Evolutionary conservation across 768 basidiomycete genomes (phyloP).

Genomic region (Russula foetens): DNA sequence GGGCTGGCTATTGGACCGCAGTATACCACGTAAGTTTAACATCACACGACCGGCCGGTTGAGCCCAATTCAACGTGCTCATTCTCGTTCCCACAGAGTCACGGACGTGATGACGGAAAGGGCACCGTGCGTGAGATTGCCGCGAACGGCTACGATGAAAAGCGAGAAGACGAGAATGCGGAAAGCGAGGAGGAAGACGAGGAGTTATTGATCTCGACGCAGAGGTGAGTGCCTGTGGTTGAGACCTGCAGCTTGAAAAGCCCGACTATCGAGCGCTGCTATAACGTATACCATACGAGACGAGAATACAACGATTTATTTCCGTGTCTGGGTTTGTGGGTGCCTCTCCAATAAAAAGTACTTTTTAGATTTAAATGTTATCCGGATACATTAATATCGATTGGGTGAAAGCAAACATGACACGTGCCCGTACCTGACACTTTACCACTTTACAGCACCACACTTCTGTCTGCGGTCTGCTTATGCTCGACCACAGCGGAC

Average conservation of each 20-base stretch:
- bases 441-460: too few species aligned
- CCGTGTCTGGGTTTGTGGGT: background rate
- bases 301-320: background rate
- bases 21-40: conserved; percentile 59
- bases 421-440: too few species aligned
- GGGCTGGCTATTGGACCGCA: conserved; percentile 84
- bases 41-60: conserved; percentile 22
- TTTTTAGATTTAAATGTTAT: too few species aligned
- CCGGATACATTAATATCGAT: too few species aligned
- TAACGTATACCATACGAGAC: background rate
- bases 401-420: too few species aligned
- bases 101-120: background rate
- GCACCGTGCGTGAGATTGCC: conserved; percentile 8
- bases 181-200: conserved; percentile 17
- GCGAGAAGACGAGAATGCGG: conserved; percentile 8
- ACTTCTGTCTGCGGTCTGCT: background rate
- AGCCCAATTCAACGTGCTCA: background rate
- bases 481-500: background rate
- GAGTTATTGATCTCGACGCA: conserved; percentile 21
- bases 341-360: background rate
- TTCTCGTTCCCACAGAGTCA: conserved; percentile 3
- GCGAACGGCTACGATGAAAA: background rate
- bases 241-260: background rate
- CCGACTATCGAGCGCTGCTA: background rate
- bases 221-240: conserved; percentile 16